phyloP scores from a whole-genome alignment of 2,329 filamentous ascomycete genomes.

The Pseudodiploospora longispora region DNA sequence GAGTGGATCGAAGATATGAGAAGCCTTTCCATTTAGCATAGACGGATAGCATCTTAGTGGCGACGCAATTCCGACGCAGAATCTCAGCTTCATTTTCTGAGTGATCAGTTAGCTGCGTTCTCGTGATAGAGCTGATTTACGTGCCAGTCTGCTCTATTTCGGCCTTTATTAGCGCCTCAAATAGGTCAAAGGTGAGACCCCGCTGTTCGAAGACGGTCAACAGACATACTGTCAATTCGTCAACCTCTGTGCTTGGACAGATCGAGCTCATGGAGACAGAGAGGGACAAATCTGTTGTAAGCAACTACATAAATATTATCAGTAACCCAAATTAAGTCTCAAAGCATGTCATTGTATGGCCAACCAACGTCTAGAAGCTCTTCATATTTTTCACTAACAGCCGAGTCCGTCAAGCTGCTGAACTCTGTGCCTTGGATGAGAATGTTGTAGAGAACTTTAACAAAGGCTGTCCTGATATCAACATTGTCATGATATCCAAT shows the following conservation, averaged over 20 bases:
- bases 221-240: conserved; percentile 59
- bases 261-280: conserved; percentile 56
- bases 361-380: conserved; percentile 45
- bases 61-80: conserved; percentile 58
- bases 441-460: conserved; percentile 63
- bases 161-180: conserved; percentile 60
- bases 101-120: conserved; percentile 6
- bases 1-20: conserved; percentile 52
- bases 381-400: conserved; percentile 61
- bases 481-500: conserved; percentile 65
- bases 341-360: background rate
- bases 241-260: conserved; percentile 60
- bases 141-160: conserved; percentile 60
- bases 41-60: conserved; percentile 64
- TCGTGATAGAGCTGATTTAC: background rate
- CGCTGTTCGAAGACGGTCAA: conserved; percentile 63
- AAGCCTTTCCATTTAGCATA: conserved; percentile 66
- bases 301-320: conserved; percentile 31
- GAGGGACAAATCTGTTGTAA: conserved; percentile 55
- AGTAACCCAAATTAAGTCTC: background rate
- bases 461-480: conserved; percentile 61
- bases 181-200: conserved; percentile 52
- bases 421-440: conserved; percentile 65
- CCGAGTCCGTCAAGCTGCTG: conserved; percentile 56
- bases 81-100: conserved; percentile 60